phyloP scores from a whole-genome alignment of 176 grass and related monocot species.

The Oryza australiensis region DNA sequence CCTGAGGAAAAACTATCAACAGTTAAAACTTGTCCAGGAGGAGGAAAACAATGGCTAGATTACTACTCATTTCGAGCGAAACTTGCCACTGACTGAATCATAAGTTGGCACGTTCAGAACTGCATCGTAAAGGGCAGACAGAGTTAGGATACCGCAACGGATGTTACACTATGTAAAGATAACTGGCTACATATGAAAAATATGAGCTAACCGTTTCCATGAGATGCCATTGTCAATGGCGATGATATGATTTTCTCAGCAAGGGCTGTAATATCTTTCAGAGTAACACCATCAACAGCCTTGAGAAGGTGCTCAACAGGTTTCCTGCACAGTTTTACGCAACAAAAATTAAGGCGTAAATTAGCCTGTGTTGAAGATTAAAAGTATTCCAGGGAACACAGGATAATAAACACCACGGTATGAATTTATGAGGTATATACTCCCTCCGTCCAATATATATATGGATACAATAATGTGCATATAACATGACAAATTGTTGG shows the following conservation, averaged over 20 bases:
- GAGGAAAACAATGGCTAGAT: not conserved
- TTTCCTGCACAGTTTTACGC: slow-evolving; percentile 65
- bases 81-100: slow-evolving; percentile 82
- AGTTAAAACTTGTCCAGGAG: slow-evolving; percentile 48
- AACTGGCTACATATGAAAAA: not conserved
- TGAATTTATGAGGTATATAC: not conserved
- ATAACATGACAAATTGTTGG: not conserved
- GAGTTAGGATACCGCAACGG: not conserved
- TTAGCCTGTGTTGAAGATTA: slow-evolving; percentile 12
- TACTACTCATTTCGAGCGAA: slow-evolving; percentile 60
- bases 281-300: slow-evolving; percentile 67
- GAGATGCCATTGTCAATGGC: slow-evolving; percentile 85
- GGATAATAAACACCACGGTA: not conserved
- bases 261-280: slow-evolving; percentile 71
- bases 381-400: not conserved
- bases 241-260: slow-evolving; percentile 86
- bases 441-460: not conserved
- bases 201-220: slow-evolving; percentile 70
- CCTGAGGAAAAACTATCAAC: slow-evolving; percentile 34
- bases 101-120: slow-evolving; percentile 83
- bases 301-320: slow-evolving; percentile 76
- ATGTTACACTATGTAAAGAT: slow-evolving; percentile 10
- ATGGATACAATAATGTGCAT: not conserved
- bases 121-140: slow-evolving; percentile 23
- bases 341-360: not conserved